Evolutionary conservation across 2,329 filamentous ascomycete species (phyloP).

Genomic region (Sporothrix protearum): DNA sequence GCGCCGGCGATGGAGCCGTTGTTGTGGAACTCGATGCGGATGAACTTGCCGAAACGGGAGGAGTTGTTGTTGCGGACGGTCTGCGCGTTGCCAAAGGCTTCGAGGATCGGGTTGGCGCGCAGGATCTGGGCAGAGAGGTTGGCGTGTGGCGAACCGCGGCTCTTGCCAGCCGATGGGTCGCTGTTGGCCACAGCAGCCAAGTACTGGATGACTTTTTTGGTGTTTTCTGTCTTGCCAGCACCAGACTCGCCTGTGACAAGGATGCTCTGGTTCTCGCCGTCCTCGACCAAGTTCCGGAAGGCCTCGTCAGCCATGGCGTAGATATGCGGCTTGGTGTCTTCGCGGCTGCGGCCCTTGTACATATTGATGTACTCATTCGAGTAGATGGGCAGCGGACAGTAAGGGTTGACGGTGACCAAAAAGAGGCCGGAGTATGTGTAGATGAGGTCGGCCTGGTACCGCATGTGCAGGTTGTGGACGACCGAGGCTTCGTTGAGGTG

Average conservation of each 20-base stretch:
- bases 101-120: slow-evolving; percentile 91
- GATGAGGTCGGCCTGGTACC: slow-evolving; percentile 94
- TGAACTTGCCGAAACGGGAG: slow-evolving; percentile 97
- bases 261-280: slow-evolving; percentile 95
- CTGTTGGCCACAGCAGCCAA: slow-evolving; percentile 88
- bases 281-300: slow-evolving; percentile 91
- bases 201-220: slow-evolving; percentile 99
- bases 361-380: slow-evolving; percentile 96
- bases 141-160: slow-evolving; percentile 60
- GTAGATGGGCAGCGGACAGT: slow-evolving; percentile 92
- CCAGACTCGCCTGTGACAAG: slow-evolving; percentile 97
- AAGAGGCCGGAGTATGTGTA: slow-evolving; percentile 98
- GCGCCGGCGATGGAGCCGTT: slow-evolving; percentile 89
- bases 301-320: slow-evolving; percentile 97
- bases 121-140: slow-evolving; percentile 96
- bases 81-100: slow-evolving; percentile 97
- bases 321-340: slow-evolving; percentile 95
- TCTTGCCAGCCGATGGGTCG: slow-evolving; percentile 62
- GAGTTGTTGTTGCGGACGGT: slow-evolving; percentile 98
- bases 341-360: slow-evolving; percentile 87
- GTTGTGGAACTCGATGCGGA: slow-evolving; percentile 89
- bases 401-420: slow-evolving; percentile 94
- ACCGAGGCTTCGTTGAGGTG: slow-evolving; percentile 97
- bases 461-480: slow-evolving; percentile 91
- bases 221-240: slow-evolving; percentile 97